Evolutionary conservation across 2,329 filamentous ascomycete species (phyloP).

Genomic region (Pyrenochaeta sp.): DNA sequence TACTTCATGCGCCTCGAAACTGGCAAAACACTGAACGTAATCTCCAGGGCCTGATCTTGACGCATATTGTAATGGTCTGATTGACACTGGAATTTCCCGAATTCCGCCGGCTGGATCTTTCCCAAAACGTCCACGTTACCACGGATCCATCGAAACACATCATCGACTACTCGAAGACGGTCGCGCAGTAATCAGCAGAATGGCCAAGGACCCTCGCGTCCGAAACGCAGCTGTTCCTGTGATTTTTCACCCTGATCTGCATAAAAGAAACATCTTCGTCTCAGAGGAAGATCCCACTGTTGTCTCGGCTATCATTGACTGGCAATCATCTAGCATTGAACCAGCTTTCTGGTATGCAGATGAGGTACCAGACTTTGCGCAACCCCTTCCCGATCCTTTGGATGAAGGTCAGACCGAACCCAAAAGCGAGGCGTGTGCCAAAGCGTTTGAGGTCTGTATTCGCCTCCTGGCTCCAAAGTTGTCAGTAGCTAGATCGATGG

Average conservation of each 20-base stretch:
- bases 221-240: conserved; percentile 38
- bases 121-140: conserved; percentile 39
- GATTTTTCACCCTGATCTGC: conserved; percentile 53
- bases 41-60: conserved; percentile 45
- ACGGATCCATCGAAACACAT: conserved; percentile 48
- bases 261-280: conserved; percentile 56
- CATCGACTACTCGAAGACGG: conserved; percentile 40
- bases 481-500: conserved; percentile 40
- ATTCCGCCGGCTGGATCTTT: conserved; percentile 36
- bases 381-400: conserved; percentile 26
- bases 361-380: conserved; percentile 52
- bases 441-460: conserved; percentile 45
- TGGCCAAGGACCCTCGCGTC: conserved; percentile 39
- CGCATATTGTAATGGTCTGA: conserved; percentile 48
- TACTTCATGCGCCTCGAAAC: conserved; percentile 7
- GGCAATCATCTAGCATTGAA: conserved; percentile 53
- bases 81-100: conserved; percentile 51
- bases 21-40: conserved; percentile 17
- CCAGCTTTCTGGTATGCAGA: conserved; percentile 52
- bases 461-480: conserved; percentile 45
- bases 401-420: conserved; percentile 21
- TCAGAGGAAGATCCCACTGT: conserved; percentile 49
- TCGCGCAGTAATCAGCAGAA: conserved; percentile 38
- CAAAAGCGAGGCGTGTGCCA: conserved; percentile 39
- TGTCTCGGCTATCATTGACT: conserved; percentile 54